Conservation (phyloP, 2,329 filamentous ascomycete species). For the Monosporascus sp. region DNA sequence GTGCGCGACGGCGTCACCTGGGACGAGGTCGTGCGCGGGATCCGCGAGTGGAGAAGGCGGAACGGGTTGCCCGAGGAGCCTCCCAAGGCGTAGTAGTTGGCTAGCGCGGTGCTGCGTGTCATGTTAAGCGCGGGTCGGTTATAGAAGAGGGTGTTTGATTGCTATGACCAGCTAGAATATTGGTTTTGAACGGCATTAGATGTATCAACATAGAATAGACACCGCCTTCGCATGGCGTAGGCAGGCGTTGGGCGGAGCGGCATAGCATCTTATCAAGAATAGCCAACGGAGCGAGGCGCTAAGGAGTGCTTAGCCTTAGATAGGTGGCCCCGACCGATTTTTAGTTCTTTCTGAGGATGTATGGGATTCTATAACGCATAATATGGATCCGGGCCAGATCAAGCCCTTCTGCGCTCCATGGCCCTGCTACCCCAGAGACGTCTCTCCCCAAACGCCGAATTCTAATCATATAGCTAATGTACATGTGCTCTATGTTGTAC, state of each 20-base stretch:
- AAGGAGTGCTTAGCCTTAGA: neutral
- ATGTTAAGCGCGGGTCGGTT: too few relatives aligned
- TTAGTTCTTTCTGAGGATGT: too few relatives aligned
- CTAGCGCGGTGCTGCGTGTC: too few relatives aligned
- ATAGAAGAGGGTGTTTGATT: too few relatives aligned
- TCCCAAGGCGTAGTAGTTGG: neutral
- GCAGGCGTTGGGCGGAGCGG: neutral
- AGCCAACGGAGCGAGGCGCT: neutral
- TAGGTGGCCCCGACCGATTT: too few relatives aligned
- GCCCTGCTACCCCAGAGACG: neutral
- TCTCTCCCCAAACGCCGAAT: neutral
- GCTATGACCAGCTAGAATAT: too few relatives aligned
- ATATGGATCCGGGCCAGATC: neutral
- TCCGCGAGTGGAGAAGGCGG: constrained; percentile 74
- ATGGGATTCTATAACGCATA: neutral
- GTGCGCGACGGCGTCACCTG: constrained; percentile 74
- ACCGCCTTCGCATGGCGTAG: neutral
- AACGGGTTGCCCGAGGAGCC: constrained; percentile 37
- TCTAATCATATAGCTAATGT: neutral
- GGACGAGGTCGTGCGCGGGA: constrained; percentile 72
- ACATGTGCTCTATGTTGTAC: neutral
- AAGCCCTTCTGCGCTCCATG: neutral
- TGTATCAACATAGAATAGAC: neutral
- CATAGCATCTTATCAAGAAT: neutral
- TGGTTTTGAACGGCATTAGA: neutral